These are phyloP conservation scores for Carex parvula DNA, from an alignment of 176 grass and related monocot genomes.

Conservation along the genomic window DNA sequence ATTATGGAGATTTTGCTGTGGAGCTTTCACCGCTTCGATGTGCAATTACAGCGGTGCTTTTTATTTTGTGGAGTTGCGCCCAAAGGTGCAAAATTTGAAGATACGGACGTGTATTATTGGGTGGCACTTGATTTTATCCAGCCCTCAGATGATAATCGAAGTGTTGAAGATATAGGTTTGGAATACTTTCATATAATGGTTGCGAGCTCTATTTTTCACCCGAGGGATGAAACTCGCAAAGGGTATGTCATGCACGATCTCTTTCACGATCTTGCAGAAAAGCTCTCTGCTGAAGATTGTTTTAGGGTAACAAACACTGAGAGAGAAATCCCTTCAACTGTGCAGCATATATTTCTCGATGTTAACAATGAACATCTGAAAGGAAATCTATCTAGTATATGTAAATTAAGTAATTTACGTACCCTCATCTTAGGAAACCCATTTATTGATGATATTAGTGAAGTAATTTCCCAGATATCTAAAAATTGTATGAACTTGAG, in stretches of 20 bases:
- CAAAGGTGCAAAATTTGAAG: neutral
- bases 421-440: neutral
- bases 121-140: conserved; percentile 14
- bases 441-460: too few species aligned
- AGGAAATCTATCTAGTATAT: neutral
- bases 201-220: conserved; percentile 13
- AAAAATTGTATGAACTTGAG: neutral
- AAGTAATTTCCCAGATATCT: neutral
- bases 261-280: neutral
- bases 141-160: neutral
- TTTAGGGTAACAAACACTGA: neutral
- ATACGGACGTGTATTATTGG: neutral
- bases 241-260: neutral
- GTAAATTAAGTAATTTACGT: neutral
- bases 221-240: too few species aligned
- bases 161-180: neutral
- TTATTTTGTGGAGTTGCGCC: neutral
- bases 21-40: neutral
- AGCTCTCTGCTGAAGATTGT: neutral
- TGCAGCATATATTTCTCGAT: neutral
- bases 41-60: conserved; percentile 6
- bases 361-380: neutral
- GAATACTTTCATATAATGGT: conserved; percentile 3
- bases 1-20: neutral
- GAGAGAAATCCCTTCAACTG: neutral